A percentile compares a stretch with the other conserved stretches of the same genome.
Conservation (phyloP, 805 yeast genomes). For the Ogataea populi-albae region DNA sequence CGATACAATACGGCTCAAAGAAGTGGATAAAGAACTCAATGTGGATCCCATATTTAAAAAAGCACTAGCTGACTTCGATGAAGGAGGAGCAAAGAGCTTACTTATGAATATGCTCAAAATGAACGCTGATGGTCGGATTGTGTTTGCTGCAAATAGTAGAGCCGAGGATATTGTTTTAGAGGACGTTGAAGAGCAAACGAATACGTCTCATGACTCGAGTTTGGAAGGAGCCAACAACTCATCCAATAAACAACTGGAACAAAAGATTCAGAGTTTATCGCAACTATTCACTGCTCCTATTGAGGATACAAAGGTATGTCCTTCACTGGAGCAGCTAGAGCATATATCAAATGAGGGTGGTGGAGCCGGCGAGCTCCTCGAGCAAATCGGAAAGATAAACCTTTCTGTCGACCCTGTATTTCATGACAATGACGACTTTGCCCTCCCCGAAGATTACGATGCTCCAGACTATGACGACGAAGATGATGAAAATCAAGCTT, state of each 20-base stretch:
- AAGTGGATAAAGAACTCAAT: slow-evolving; percentile 47
- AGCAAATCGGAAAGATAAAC: slow-evolving; percentile 24
- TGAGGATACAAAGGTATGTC: slow-evolving; percentile 51
- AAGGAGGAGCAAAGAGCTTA: slow-evolving; percentile 59
- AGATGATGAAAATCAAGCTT: slow-evolving; percentile 10
- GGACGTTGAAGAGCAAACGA: slow-evolving; percentile 10
- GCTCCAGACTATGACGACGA: slow-evolving; percentile 26
- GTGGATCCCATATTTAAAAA: slow-evolving; percentile 57
- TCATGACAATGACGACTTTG: slow-evolving; percentile 20
- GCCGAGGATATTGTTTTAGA: slow-evolving; percentile 16
- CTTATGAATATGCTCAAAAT: slow-evolving; percentile 48
- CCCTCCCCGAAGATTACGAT: slow-evolving; percentile 18
- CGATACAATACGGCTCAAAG: slow-evolving; percentile 40
- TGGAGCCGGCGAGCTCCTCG: slow-evolving; percentile 25
- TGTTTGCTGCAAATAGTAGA: slow-evolving; percentile 44
- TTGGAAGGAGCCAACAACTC: too few species aligned
- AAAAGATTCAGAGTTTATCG: slow-evolving; percentile 10
- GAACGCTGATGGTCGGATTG: slow-evolving; percentile 44
- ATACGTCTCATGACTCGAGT: too few species aligned
- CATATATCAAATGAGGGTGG: slow-evolving; percentile 28
- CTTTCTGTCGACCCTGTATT: slow-evolving; percentile 18
- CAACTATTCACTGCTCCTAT: slow-evolving; percentile 23
- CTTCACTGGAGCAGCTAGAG: slow-evolving; percentile 63
- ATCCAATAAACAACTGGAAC: too few species aligned
- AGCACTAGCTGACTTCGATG: slow-evolving; percentile 57